Base-by-base conservation (phyloP, 768 basidiomycete genomes). In the Lepiota brunneoincarnata region DNA sequence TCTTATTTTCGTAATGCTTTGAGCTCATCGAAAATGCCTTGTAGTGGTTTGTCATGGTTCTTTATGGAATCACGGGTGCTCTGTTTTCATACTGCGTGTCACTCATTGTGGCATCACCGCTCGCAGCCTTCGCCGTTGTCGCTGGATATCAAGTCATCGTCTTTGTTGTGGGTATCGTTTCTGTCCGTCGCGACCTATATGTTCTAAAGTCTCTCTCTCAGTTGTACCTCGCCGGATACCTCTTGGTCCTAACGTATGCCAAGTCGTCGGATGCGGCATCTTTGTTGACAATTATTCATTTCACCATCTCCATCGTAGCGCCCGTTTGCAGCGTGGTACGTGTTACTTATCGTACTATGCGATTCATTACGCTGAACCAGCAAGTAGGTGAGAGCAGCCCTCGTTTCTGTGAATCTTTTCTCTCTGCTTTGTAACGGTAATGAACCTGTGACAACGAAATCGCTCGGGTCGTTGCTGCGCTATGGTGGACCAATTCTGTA, bases 381-480 rank as follows among this genome's bases (percentile, higher is more conserved):
- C 7, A 31, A 31, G n/a, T 54, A 89, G 88, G 65, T 81, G 38
- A 78, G 90, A 39, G 82, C 88, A 0, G 79, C 80, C 2, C 75
- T 93, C 17, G 80, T 93, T n/a, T 87, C 89, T 0, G 75, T 87
- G 58, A 91, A 91, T 61, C 67, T 90, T 2, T 93, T 91, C 68
- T 84, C 83, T 11, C 70, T 91, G 2, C 78, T 89, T 2, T 91
- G 89, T 61, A 69, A 83, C 54, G 85, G 84, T 6, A 67, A 73
- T 3, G 73, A 70, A 15, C 65, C 71, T 1, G 75, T 83, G 23
- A 76, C 76, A 0, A 56, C 76, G 0, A 60, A 75, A 0, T 77
- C 81, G 1, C 68, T 83, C 55, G 81, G 82, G 6, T 60, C 68
- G 26, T 80, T 92, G 55, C 69, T 72, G 52, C 76, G 79, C 59